Conservation (phyloP, 2,329 filamentous ascomycete genomes). For the Trichoderma sp. region DNA sequence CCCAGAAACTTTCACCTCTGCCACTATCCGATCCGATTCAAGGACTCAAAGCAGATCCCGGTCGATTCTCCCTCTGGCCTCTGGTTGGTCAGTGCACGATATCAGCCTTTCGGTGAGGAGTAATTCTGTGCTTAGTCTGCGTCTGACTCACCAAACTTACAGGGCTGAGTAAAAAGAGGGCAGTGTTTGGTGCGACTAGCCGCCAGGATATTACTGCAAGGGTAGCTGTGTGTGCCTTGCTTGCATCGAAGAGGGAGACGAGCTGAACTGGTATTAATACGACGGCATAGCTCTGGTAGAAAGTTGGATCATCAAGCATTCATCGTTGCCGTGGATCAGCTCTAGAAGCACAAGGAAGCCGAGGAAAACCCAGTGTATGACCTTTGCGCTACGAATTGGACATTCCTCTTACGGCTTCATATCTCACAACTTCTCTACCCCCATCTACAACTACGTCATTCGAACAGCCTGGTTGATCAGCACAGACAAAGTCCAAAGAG, state of each 20-base stretch:
- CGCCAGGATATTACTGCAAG: background rate
- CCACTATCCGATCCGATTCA: background rate
- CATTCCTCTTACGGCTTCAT: background rate
- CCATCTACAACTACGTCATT: background rate
- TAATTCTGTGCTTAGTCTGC: background rate
- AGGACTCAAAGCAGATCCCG: background rate
- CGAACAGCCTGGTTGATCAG: background rate
- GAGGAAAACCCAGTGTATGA: background rate
- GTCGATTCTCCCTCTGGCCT: background rate
- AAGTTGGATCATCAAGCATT: background rate
- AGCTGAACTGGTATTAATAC: background rate
- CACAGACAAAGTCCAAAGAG: background rate
- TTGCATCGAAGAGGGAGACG: background rate
- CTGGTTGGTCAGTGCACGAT: conserved; percentile 1
- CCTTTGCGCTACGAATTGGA: background rate
- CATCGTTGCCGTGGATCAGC: background rate
- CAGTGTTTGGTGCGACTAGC: conserved; percentile 10
- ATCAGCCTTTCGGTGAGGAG: conserved; percentile 15
- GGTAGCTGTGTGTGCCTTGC: conserved; percentile 2
- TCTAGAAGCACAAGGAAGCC: background rate
- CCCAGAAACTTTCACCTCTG: background rate
- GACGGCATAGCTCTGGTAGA: background rate
- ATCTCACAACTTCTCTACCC: background rate
- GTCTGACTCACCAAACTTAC: conserved; percentile 20
- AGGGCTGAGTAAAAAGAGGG: conserved; percentile 10